Conservation (phyloP, 352 stramenopile species). For the Phytophthora constricta region DNA sequence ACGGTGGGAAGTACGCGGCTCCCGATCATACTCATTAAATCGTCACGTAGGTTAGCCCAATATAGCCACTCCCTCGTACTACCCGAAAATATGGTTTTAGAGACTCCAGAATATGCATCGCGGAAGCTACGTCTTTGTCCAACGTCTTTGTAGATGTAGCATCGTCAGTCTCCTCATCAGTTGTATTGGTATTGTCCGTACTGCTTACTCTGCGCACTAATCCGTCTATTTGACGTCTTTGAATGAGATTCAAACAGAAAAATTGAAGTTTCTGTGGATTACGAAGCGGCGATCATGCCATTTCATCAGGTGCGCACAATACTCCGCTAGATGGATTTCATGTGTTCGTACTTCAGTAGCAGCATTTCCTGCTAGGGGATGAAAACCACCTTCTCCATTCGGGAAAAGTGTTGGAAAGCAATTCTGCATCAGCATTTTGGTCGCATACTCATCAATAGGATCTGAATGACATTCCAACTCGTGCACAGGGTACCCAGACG, state of each 20-base stretch:
- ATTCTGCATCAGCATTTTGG: conserved; percentile 14
- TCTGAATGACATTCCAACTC: not conserved
- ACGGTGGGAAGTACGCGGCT: not conserved
- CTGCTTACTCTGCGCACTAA: conserved; percentile 3
- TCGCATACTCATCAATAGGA: not conserved
- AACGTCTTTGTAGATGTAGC: not conserved
- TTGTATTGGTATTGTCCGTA: not conserved
- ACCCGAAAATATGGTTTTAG: conserved; percentile 10
- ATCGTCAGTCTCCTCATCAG: not conserved
- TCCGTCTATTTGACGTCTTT: conserved; percentile 24
- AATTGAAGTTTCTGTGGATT: conserved; percentile 26
- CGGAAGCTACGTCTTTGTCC: not conserved
- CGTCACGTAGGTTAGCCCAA: conserved; percentile 1
- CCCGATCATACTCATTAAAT: conserved; percentile 12
- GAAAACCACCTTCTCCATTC: not conserved
- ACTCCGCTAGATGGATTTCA: conserved; percentile 12
- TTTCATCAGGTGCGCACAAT: conserved; percentile 20
- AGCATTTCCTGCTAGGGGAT: conserved; percentile 1
- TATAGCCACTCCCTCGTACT: conserved; percentile 3
- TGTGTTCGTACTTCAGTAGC: too few species aligned
- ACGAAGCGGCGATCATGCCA: not conserved
- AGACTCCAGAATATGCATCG: not conserved
- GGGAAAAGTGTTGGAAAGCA: conserved; percentile 28
- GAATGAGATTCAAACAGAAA: conserved; percentile 33
- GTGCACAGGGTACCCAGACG: not conserved